Percentiles rank a stretch among this genome's conserved stretches.
Evolutionary conservation across 208 protist genomes (phyloP).

Genomic region (Trypanosoma rangeli): DNA sequence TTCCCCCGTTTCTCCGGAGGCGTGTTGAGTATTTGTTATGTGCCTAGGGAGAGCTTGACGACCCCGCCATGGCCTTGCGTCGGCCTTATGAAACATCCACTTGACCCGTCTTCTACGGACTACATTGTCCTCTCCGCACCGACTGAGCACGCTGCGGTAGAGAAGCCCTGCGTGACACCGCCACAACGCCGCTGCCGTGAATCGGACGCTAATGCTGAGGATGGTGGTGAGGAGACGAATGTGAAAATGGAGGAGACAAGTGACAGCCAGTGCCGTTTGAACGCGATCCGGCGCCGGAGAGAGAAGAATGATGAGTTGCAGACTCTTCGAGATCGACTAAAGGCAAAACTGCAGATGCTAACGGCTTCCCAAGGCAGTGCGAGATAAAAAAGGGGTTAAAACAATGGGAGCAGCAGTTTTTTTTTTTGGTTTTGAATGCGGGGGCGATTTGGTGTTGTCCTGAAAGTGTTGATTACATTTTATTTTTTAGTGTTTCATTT

Average conservation of each 20-base stretch:
- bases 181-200: not conserved
- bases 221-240: not conserved
- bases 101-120: conserved; percentile 36
- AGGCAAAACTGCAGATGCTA: conserved; percentile 26
- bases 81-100: conserved; percentile 53
- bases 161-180: not conserved
- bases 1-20: conserved; percentile 36
- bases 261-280: conserved; percentile 1
- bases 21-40: conserved; percentile 50
- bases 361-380: not conserved
- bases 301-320: conserved; percentile 40
- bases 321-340: conserved; percentile 29
- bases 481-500: not conserved
- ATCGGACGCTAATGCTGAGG: not conserved
- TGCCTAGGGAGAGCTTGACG: conserved; percentile 15
- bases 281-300: not conserved
- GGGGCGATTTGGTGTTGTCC: not conserved
- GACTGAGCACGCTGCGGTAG: not conserved
- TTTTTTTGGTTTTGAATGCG: not conserved
- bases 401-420: not conserved
- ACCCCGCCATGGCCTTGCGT: conserved; percentile 11
- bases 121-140: conserved; percentile 10
- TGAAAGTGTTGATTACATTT: not conserved
- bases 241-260: not conserved
- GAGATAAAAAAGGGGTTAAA: not conserved